Percentiles rank a stretch among this genome's conserved stretches.
Conservation (phyloP, 2,329 filamentous ascomycete species). For the Phyllosticta capitalensis region DNA sequence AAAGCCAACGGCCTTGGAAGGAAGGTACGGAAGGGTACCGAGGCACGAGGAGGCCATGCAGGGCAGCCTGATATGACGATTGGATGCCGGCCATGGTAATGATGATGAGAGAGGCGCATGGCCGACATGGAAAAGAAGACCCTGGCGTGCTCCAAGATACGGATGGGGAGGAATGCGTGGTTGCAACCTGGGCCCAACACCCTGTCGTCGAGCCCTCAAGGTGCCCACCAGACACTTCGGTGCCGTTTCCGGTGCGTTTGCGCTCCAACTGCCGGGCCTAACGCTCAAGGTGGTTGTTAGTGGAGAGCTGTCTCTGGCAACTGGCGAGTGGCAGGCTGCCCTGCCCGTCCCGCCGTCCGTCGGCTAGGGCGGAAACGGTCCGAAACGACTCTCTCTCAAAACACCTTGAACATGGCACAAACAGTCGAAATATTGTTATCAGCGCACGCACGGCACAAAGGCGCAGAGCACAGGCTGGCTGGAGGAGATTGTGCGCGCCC, state of each 20-base stretch:
- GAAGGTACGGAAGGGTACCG: too few species aligned
- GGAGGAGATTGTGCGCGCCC: not conserved
- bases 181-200: not conserved
- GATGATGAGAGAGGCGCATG: not conserved
- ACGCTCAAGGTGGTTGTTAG: too few species aligned
- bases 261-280: not conserved
- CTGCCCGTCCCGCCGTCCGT: conserved; percentile 6
- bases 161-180: not conserved
- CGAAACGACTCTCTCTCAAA: conserved; percentile 7
- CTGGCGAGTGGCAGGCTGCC: not conserved
- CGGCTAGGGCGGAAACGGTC: conserved; percentile 10
- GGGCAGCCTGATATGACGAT: not conserved
- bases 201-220: not conserved
- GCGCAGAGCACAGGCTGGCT: not conserved
- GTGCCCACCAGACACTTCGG: not conserved
- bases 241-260: not conserved
- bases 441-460: not conserved
- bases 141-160: not conserved
- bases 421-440: not conserved
- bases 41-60: not conserved
- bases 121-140: not conserved
- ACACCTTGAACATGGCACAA: not conserved
- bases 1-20: too few species aligned
- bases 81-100: not conserved
- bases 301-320: too few species aligned